Evolutionary conservation across 2,329 filamentous ascomycete genomes (phyloP).

Genomic region (Clonostachys sp.): DNA sequence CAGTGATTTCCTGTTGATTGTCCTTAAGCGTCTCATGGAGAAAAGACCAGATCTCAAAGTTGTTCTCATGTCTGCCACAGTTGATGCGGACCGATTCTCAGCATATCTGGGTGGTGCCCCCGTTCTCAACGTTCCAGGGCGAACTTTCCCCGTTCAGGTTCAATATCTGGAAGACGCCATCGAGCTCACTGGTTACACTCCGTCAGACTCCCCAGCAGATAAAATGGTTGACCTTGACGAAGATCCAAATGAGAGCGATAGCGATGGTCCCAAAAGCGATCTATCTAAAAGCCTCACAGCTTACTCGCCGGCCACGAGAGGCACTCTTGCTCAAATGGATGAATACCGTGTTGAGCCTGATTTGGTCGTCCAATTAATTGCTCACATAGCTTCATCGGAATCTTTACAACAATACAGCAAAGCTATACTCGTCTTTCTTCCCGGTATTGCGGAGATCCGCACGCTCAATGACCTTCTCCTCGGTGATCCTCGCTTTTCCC

Average conservation of each 20-base stretch:
- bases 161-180: conserved; percentile 90
- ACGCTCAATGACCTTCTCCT: conserved; percentile 81
- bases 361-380: conserved; percentile 74
- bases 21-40: conserved; percentile 76
- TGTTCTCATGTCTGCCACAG: conserved; percentile 94
- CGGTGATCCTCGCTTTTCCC: conserved; percentile 69
- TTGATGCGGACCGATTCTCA: conserved; percentile 89
- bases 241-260: conserved; percentile 45
- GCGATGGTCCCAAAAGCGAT: conserved; percentile 42
- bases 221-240: conserved; percentile 61
- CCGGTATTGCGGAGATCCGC: conserved; percentile 89
- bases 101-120: conserved; percentile 82
- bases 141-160: conserved; percentile 88
- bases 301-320: conserved; percentile 74
- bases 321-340: conserved; percentile 72
- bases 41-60: conserved; percentile 82
- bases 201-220: conserved; percentile 34
- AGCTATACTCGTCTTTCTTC: conserved; percentile 90
- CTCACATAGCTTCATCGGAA: conserved; percentile 66
- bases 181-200: conserved; percentile 74
- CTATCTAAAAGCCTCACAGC: conserved; percentile 61
- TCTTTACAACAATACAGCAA: conserved; percentile 71
- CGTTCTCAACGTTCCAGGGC: conserved; percentile 83
- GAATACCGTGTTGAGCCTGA: conserved; percentile 92
- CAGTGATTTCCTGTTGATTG: conserved; percentile 91